Evolutionary conservation across 139 green algal species (phyloP).

Genomic region (Chlorella sp.): DNA sequence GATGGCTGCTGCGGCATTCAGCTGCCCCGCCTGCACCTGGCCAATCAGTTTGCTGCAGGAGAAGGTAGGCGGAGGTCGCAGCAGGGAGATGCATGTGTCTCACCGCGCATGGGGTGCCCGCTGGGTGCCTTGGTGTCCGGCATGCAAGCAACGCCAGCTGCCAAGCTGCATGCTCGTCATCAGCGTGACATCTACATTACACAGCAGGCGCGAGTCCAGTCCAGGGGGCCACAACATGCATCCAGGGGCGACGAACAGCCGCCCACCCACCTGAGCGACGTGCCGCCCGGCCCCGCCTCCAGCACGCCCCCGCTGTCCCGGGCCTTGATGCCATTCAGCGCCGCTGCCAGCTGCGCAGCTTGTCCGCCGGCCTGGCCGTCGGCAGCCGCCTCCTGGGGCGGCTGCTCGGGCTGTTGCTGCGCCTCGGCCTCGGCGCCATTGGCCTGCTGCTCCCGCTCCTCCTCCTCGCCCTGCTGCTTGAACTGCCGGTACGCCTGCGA

Average conservation of each 20-base stretch:
- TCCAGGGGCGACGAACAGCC: no score
- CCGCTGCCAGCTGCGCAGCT: neutral
- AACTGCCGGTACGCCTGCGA: neutral
- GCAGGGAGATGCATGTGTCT: no score
- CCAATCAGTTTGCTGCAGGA: constrained; percentile 2
- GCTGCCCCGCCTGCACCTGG: neutral
- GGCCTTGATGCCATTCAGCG: neutral
- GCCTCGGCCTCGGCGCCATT: neutral
- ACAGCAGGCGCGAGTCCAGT: no score
- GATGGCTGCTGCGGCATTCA: neutral
- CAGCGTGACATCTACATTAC: no score
- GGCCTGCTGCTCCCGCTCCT: neutral
- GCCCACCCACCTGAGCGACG: no score
- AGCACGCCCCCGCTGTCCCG: neutral
- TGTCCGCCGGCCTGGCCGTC: neutral
- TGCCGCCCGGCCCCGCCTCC: neutral
- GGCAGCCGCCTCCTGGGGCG: no score
- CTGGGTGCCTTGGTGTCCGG: no score
- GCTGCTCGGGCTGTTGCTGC: neutral
- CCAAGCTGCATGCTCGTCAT: no score
- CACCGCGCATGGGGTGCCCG: no score
- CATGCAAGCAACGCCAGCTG: no score
- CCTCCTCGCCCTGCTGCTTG: neutral
- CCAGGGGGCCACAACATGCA: no score
- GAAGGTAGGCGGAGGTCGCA: neutral